phyloP scores from a whole-genome alignment of 371 early-diverging fungal genomes.

The Saksenaea oblongispora region DNA sequence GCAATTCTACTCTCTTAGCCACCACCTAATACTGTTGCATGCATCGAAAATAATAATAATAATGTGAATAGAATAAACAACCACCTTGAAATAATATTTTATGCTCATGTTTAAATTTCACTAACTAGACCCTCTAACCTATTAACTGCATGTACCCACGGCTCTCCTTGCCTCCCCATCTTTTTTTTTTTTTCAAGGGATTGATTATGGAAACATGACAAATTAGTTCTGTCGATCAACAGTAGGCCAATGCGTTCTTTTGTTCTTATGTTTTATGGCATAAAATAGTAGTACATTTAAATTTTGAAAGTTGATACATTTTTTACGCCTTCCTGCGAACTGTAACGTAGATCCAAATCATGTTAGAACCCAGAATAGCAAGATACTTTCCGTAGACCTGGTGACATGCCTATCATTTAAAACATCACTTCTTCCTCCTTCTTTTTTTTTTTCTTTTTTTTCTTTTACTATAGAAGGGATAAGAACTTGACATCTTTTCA shows the following conservation, averaged over 20 bases:
- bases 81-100: not conserved
- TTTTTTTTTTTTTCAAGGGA: not conserved
- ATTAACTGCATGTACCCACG: constrained; percentile 5
- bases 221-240: not conserved
- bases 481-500: not conserved
- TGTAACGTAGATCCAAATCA: too few species aligned
- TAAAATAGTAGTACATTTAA: not conserved
- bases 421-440: not conserved
- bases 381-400: too few species aligned
- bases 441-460: not conserved
- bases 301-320: not conserved
- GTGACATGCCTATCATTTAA: too few species aligned
- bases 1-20: not conserved
- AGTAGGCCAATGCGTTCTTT: not conserved
- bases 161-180: not conserved
- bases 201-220: not conserved
- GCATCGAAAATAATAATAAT: too few species aligned
- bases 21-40: too few species aligned
- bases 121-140: not conserved
- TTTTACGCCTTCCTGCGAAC: too few species aligned
- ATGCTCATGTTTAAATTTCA: not conserved
- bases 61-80: too few species aligned
- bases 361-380: too few species aligned
- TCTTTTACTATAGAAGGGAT: constrained; percentile 9
- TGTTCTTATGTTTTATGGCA: not conserved